Conservation (phyloP, 768 basidiomycete species). For the Serendipita indica region DNA sequence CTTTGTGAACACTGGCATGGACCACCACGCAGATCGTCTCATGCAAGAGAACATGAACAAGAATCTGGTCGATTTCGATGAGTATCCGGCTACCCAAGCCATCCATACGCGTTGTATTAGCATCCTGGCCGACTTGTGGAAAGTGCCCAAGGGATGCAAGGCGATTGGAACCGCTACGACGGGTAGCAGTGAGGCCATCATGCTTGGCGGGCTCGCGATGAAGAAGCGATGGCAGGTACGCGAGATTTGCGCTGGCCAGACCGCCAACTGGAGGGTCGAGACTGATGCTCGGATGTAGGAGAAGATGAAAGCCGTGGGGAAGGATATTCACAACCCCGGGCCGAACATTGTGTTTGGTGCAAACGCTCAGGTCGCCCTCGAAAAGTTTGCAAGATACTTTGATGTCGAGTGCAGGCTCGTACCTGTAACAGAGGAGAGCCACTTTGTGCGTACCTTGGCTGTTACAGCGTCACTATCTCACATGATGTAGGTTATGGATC, state of each 20-base stretch:
- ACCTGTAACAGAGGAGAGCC: slow-evolving; percentile 47
- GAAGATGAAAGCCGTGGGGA: slow-evolving; percentile 47
- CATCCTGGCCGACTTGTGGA: slow-evolving; percentile 53
- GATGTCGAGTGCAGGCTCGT: slow-evolving; percentile 53
- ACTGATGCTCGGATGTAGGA: slow-evolving; percentile 18
- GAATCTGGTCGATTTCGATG: slow-evolving; percentile 56
- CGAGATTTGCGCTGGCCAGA: neutral
- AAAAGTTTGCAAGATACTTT: slow-evolving; percentile 54
- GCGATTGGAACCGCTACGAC: slow-evolving; percentile 59
- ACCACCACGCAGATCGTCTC: slow-evolving; percentile 35
- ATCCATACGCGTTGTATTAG: slow-evolving; percentile 37
- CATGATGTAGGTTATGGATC: slow-evolving; percentile 43
- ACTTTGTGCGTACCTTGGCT: slow-evolving; percentile 25
- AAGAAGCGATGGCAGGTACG: slow-evolving; percentile 50
- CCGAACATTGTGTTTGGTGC: slow-evolving; percentile 48
- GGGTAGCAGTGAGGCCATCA: slow-evolving; percentile 56
- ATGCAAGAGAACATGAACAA: slow-evolving; percentile 52
- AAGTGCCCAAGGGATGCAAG: slow-evolving; percentile 37
- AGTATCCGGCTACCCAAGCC: slow-evolving; percentile 43
- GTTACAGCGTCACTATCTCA: neutral
- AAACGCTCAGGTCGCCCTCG: slow-evolving; percentile 55
- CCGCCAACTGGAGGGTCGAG: neutral
- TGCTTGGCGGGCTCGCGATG: slow-evolving; percentile 57
- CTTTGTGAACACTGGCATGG: slow-evolving; percentile 56
- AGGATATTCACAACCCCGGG: slow-evolving; percentile 49